phyloP scores from a whole-genome alignment of 441 rosid genomes.

The Raphanus hybrid region DNA sequence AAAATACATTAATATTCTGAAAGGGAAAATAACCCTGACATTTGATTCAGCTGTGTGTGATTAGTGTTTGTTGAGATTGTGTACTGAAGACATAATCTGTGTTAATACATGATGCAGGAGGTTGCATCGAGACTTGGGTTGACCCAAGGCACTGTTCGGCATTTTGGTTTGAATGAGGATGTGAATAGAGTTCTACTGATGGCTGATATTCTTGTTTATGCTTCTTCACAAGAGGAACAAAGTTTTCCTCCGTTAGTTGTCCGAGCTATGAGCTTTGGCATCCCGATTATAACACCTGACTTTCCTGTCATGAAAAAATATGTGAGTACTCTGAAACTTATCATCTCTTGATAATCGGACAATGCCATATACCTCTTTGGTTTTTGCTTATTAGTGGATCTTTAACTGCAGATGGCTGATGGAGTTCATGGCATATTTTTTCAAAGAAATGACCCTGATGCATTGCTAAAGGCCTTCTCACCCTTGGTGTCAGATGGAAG shows the following conservation, averaged over 20 bases:
- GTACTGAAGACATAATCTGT: conserved; percentile 17
- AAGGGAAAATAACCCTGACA: conserved; percentile 3
- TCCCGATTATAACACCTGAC: conserved; percentile 82
- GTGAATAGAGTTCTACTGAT: conserved; percentile 70
- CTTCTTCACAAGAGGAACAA: conserved; percentile 96
- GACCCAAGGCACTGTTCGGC: conserved; percentile 65
- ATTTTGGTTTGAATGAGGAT: conserved; percentile 80
- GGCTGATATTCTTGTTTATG: conserved; percentile 93
- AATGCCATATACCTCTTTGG: conserved; percentile 4
- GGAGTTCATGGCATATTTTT: conserved; percentile 74
- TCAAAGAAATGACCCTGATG: conserved; percentile 69
- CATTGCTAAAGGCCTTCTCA: conserved; percentile 75
- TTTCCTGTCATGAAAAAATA: conserved; percentile 78
- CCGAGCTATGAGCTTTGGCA: conserved; percentile 92
- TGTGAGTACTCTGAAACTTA: conserved; percentile 52
- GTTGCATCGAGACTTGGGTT: conserved; percentile 84
- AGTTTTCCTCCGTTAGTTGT: conserved; percentile 82
- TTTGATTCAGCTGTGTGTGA: conserved; percentile 5
- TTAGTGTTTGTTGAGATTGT: conserved; percentile 34
- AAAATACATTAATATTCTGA: conserved; percentile 6
- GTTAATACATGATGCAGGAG: conserved; percentile 56
- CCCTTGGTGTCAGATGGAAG: conserved; percentile 77
- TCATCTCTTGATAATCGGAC: conserved; percentile 29
- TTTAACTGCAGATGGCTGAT: conserved; percentile 67
- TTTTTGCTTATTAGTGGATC: conserved; percentile 33